Percentiles rank a stretch among this genome's conserved stretches.
Conservation (phyloP, 1,284 basidiomycete genomes). For the Ganoderma boninense region DNA sequence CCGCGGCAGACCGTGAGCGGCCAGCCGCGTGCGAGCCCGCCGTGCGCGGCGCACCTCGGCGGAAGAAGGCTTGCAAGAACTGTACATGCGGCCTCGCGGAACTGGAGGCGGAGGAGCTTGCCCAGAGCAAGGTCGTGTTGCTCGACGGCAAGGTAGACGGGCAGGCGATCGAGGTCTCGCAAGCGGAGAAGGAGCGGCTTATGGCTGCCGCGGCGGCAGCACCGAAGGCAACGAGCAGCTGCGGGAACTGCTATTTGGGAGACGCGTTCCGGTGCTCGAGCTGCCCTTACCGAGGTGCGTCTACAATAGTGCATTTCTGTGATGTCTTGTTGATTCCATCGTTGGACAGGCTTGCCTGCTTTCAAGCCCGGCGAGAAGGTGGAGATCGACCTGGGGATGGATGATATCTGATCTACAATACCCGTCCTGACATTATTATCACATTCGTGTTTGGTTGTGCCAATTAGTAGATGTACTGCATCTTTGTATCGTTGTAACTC, state of each 20-base stretch:
- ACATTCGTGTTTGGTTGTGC: neutral
- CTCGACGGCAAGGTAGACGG: conserved; percentile 68
- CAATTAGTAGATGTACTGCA: conserved; percentile 18
- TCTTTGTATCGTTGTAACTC: conserved; percentile 17
- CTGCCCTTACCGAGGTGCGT: conserved; percentile 94
- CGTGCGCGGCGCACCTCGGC: conserved; percentile 57
- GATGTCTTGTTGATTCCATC: conserved; percentile 19
- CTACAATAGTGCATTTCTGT: conserved; percentile 14
- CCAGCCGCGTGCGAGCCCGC: conserved; percentile 77
- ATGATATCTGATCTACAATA: conserved; percentile 72
- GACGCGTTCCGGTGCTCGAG: conserved; percentile 97
- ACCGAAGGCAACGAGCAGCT: conserved; percentile 92
- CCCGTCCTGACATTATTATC: conserved; percentile 13
- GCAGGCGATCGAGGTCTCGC: conserved; percentile 67
- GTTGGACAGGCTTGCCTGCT: conserved; percentile 82
- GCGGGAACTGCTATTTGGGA: conserved; percentile 97
- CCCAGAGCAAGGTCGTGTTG: conserved; percentile 67
- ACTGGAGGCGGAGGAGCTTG: conserved; percentile 82
- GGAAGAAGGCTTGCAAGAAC: conserved; percentile 93
- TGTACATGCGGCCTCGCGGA: conserved; percentile 96
- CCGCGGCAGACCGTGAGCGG: conserved; percentile 74
- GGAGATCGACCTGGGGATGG: conserved; percentile 86
- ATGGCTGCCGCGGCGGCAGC: conserved; percentile 70
- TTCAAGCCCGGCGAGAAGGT: conserved; percentile 99
- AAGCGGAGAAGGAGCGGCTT: conserved; percentile 70